These are phyloP conservation scores for Tympanopsis confertula DNA, from an alignment of 2,329 filamentous ascomycete species.

Conservation along the genomic window DNA sequence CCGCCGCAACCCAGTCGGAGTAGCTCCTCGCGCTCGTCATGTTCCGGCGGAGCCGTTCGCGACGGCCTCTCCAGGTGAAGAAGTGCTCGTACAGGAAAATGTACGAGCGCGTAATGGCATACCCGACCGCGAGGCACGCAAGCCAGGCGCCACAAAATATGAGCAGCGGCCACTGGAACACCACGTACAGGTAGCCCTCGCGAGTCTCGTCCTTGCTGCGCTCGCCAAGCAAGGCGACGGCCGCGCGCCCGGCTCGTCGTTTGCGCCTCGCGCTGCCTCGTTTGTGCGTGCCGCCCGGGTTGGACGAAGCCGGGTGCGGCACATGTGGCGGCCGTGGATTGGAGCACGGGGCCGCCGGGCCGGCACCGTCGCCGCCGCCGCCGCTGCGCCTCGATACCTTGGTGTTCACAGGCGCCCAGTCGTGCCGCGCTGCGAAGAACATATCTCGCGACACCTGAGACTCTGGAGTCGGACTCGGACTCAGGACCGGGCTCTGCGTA, in stretches of 20 bases:
- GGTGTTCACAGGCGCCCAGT: not conserved
- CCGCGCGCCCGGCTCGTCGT: not conserved
- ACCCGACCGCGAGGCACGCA: conserved; percentile 57
- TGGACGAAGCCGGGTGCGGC: not conserved
- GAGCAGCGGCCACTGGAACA: conserved; percentile 87
- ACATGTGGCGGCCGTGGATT: too few relatives aligned
- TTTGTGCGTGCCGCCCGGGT: not conserved
- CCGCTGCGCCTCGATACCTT: not conserved
- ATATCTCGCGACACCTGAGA: too few relatives aligned
- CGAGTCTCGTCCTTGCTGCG: conserved; percentile 80
- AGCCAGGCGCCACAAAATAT: conserved; percentile 74
- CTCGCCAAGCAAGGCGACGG: conserved; percentile 19
- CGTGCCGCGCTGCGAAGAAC: not conserved
- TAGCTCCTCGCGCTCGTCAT: conserved; percentile 67
- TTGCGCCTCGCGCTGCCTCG: not conserved
- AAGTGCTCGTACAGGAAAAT: conserved; percentile 88
- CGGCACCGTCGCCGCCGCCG: too few relatives aligned
- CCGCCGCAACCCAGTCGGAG: conserved; percentile 70
- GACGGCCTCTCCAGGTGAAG: conserved; percentile 74
- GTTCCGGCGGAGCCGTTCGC: conserved; percentile 59
- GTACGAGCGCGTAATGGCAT: conserved; percentile 74
- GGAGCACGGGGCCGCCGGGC: too few relatives aligned
- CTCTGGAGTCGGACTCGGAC: too few relatives aligned
- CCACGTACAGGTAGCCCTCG: conserved; percentile 78
- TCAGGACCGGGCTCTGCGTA: not conserved